A percentile compares a stretch with the other conserved stretches of the same genome.
Evolutionary conservation across 1,284 basidiomycete genomes (phyloP).

Genomic region (Pseudozyma tsukubaensis): DNA sequence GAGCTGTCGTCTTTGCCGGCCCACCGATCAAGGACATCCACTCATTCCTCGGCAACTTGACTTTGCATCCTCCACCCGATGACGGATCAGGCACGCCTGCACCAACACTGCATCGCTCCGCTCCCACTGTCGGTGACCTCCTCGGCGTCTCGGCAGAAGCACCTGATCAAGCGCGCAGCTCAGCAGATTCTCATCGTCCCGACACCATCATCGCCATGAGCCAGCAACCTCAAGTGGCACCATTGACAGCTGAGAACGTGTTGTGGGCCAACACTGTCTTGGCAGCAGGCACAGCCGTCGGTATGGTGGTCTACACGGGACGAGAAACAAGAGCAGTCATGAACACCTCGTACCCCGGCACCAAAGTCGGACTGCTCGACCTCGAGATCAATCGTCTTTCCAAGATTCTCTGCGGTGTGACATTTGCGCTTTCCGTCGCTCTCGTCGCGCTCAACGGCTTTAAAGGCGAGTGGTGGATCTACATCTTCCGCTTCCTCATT

Average conservation of each 20-base stretch:
- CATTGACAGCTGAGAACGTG: constrained; percentile 85
- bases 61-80: constrained; percentile 73
- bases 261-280: constrained; percentile 98
- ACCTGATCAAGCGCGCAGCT: constrained; percentile 21
- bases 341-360: constrained; percentile 97
- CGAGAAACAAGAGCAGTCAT: constrained; percentile 96
- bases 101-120: constrained; percentile 44
- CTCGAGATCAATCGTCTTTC: constrained; percentile 94
- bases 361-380: constrained; percentile 92
- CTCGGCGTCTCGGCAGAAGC: constrained; percentile 29
- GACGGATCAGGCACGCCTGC: constrained; percentile 25
- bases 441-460: constrained; percentile 97
- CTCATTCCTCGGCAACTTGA: constrained; percentile 91
- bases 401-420: constrained; percentile 95
- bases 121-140: constrained; percentile 69
- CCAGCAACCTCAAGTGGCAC: constrained; percentile 60
- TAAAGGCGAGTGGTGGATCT: constrained; percentile 93
- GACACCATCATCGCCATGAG: constrained; percentile 69
- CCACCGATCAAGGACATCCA: constrained; percentile 97
- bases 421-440: constrained; percentile 87
- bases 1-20: constrained; percentile 75
- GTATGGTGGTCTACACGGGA: constrained; percentile 93
- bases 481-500: constrained; percentile 95
- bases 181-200: constrained; percentile 27
- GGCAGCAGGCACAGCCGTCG: constrained; percentile 91